Base-by-base conservation (phyloP, 768 basidiomycete species). In the Candolleomyces eurysporus region DNA sequence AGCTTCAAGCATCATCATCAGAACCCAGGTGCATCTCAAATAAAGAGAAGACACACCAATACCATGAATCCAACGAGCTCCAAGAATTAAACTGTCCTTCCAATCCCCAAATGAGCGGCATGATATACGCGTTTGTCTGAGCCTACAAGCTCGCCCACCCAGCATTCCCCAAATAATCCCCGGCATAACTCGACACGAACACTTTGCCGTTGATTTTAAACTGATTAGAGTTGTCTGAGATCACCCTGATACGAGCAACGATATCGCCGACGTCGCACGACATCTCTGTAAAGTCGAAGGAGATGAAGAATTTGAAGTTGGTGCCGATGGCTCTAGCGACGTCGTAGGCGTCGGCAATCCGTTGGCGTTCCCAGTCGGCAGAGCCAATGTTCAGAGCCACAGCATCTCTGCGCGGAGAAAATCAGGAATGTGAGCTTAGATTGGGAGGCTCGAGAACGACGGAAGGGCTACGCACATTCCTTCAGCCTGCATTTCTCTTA, bases 351-450 rank as follows among this genome's bases (percentile, higher is more conserved):
- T 77, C 76, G 9, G 68, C 73, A 9, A 86, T 70, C 57, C 82
- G 82, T 6, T 58, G 66, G 21, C 72, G 73, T 63, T 86, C 81
- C 83, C 85, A 89, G 9, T 70, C 63, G 60, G 83, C 79, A 4
- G 74, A 72, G 43, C 87, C 87, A 48, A 88, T 75, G 71, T 90
- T 90, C 31, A 89, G 72, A 0, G 87, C 87, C 57, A 88, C 78
- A 0, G 83, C 88, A 62, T 88, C 86, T 14, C 79, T 83, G 58
- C n/a, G n/a, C n/a, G n/a, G n/a, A n/a, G n/a, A n/a, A n/a, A n/a
- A n/a, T n/a, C n/a, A n/a, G n/a, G n/a, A n/a, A n/a, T 30, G 14
- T 60, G 42, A 26, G 26, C 26, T 26, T 51, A 73, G 76, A 48
- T 13, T 26, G 32, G 57, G 40, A 48, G 40, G 26, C 10, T 40